A percentile compares a stretch with the other conserved stretches of the same genome.
phyloP scores from a whole-genome alignment of 2,329 filamentous ascomycete species.

The Aspergillus uvarum region DNA sequence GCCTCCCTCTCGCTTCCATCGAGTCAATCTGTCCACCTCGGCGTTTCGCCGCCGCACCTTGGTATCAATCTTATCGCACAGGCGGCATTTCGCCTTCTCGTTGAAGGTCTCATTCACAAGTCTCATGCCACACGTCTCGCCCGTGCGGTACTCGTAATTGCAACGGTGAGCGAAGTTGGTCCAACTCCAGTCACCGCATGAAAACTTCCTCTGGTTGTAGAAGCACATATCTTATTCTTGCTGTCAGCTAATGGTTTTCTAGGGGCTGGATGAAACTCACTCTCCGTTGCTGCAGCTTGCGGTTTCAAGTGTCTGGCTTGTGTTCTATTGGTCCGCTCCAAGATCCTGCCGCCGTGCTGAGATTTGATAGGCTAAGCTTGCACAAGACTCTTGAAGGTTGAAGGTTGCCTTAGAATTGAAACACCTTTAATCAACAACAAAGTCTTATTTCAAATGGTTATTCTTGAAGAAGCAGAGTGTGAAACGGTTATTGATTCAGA shows the following conservation, averaged over 20 bases:
- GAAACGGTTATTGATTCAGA: slow-evolving; percentile 35
- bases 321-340: slow-evolving; percentile 34
- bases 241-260: slow-evolving; percentile 29
- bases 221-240: slow-evolving; percentile 73
- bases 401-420: slow-evolving; percentile 25
- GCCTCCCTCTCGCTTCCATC: slow-evolving; percentile 72
- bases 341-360: slow-evolving; percentile 26
- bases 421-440: slow-evolving; percentile 21
- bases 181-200: slow-evolving; percentile 92
- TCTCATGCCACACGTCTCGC: slow-evolving; percentile 94
- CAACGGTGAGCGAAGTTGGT: slow-evolving; percentile 90
- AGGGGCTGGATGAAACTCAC: slow-evolving; percentile 33
- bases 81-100: slow-evolving; percentile 68
- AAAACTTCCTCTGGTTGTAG: slow-evolving; percentile 85
- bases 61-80: slow-evolving; percentile 86
- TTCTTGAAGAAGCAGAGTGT: slow-evolving; percentile 26
- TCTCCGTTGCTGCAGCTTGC: slow-evolving; percentile 27
- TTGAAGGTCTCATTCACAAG: slow-evolving; percentile 74
- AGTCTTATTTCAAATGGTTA: slow-evolving; percentile 24
- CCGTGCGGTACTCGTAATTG: slow-evolving; percentile 90
- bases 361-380: slow-evolving; percentile 37
- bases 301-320: slow-evolving; percentile 35
- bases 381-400: slow-evolving; percentile 23
- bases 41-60: slow-evolving; percentile 74
- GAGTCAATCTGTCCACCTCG: slow-evolving; percentile 70